A percentile compares a stretch with the other conserved stretches of the same genome.
phyloP scores from a whole-genome alignment of 345 rosid genomes.

The Viola odorata region DNA sequence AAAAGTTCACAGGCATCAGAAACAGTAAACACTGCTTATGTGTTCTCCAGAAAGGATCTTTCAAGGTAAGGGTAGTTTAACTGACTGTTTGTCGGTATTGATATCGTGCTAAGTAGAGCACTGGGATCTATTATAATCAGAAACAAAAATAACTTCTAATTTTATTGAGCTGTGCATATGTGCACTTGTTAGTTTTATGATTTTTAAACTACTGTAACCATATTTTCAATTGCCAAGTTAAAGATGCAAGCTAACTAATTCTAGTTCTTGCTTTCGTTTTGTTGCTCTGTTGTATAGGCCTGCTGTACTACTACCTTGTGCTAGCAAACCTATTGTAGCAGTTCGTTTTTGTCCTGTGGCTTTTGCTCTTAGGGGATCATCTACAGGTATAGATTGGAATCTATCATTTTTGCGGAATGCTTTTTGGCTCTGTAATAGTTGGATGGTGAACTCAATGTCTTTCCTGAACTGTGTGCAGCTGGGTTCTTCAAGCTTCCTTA shows the following conservation, averaged over 20 bases:
- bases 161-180: too few species aligned
- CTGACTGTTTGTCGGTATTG: background rate
- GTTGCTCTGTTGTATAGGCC: conserved; percentile 45
- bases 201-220: background rate
- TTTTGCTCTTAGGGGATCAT: conserved; percentile 53
- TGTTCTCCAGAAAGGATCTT: conserved; percentile 83
- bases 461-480: conserved; percentile 37
- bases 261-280: conserved; percentile 5
- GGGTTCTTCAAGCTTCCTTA: conserved; percentile 88
- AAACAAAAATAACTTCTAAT: background rate
- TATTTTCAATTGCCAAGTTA: background rate
- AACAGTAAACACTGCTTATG: conserved; percentile 65
- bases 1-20: conserved; percentile 56
- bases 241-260: background rate
- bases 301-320: conserved; percentile 81
- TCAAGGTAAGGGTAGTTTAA: conserved; percentile 56
- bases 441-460: conserved; percentile 3
- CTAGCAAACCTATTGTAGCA: conserved; percentile 81
- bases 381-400: conserved; percentile 41
- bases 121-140: background rate
- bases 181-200: too few species aligned
- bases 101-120: background rate
- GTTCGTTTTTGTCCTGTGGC: conserved; percentile 82
- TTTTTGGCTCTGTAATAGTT: background rate
- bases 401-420: background rate